Evolutionary conservation across 2,329 filamentous ascomycete genomes (phyloP).

Genomic region (Phoma sp.): DNA sequence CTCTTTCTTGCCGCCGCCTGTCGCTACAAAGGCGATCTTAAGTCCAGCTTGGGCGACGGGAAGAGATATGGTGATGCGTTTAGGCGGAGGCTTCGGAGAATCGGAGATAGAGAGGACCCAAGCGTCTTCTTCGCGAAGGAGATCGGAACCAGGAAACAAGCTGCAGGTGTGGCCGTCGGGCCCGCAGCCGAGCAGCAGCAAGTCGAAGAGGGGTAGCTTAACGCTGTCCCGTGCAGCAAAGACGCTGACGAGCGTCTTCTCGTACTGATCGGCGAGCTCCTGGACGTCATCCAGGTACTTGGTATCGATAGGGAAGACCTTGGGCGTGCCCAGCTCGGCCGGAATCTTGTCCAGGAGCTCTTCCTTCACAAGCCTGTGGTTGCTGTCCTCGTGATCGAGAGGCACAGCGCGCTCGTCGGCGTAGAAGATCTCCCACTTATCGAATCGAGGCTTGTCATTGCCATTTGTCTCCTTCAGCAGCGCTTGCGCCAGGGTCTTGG

Average conservation of each 20-base stretch:
- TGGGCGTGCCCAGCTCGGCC: constrained; percentile 66
- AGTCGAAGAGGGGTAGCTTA: constrained; percentile 91
- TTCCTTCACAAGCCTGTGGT: constrained; percentile 85
- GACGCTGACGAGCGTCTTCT: constrained; percentile 80
- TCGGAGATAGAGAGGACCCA: constrained; percentile 94
- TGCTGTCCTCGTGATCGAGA: constrained; percentile 90
- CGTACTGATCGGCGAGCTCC: constrained; percentile 92
- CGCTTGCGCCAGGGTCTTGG: constrained; percentile 83
- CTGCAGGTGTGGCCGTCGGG: constrained; percentile 98
- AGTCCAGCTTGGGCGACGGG: constrained; percentile 88
- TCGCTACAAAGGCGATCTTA: constrained; percentile 89
- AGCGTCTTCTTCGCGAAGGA: constrained; percentile 83
- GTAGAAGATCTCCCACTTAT: constrained; percentile 97
- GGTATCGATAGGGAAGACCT: constrained; percentile 79
- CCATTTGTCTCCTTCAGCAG: constrained; percentile 66
- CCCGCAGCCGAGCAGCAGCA: constrained; percentile 90
- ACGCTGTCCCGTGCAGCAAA: constrained; percentile 95
- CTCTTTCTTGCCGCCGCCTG: constrained; percentile 86
- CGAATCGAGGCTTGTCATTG: constrained; percentile 74
- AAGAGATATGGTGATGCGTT: constrained; percentile 88
- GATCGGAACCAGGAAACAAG: constrained; percentile 86
- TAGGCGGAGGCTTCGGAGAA: constrained; percentile 91
- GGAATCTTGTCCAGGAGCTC: constrained; percentile 92
- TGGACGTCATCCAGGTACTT: constrained; percentile 76
- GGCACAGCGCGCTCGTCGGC: constrained; percentile 96